Base-by-base conservation (phyloP, 1,284 basidiomycete species). In the Heterobasidion parviporum region DNA sequence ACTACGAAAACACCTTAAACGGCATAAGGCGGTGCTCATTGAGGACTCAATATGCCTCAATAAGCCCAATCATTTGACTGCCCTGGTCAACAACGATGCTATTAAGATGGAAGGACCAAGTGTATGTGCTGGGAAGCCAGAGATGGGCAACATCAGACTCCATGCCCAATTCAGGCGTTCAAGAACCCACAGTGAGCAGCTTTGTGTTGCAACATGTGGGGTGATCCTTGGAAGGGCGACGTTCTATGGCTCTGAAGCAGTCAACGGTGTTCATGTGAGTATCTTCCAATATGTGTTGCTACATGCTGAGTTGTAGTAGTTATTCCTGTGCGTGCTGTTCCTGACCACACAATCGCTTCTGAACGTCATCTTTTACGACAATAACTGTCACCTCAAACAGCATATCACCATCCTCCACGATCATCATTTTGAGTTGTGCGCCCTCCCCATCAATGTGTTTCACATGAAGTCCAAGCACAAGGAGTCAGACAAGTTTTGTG, bases 381-480 rank as follows among this genome's bases (percentile, higher is more conserved):
- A 65, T 58, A 68, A 66, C 47, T 71, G 71, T 50, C 41, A 43
- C 68, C 4, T 48, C 48, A 12, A 53, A 47, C 33, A 57, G 60
- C 48, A 53, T 66, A 2, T 50, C 56, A 8, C 46, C 20, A 10
- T 9, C 54, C 10, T 55, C 0, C 12, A 55, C 3, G 64, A 68
- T 45, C 18, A 38, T 1, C 57, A 62, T 36, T 64, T 65, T 14
- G 51, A 62, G 6, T 7, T 56, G 6, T 54, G 59, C 8, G 63
- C 57, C 3, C 58, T 70, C 15, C 61, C 68, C 0, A 69, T 72
- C 2, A 67, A 72, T 54, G 66, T 68, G 0, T 73, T 71, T 43
- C 71, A 73, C 56, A 65, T 63, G 56, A 64, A 59, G 33, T 61
- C 52, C 20, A 73, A 73, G 56, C 72, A 73, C 61, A 68, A 67